Evolutionary conservation across 2,329 filamentous ascomycete species (phyloP), one percentile per base, ranked within the genome.

Genomic region (Cladosporium sp.): DNA sequence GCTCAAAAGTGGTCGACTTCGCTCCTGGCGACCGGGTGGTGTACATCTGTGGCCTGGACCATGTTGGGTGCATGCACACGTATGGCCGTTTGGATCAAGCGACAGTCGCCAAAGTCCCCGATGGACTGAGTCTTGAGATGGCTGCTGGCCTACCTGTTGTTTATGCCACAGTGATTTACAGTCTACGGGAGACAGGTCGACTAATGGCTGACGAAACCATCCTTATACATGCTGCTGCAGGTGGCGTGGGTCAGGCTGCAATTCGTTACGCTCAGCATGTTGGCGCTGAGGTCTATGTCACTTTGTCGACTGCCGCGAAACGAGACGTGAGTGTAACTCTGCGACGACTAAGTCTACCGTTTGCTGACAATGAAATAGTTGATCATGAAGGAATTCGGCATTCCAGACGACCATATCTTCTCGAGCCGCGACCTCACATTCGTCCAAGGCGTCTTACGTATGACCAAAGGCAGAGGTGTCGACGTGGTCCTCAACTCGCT

Each of bases 131-230:
- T 5, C 67, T 66, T 45, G 60, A 60, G 40, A 52, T 65, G 12
- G 65, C 61, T n/a, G 52, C 52, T 2, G 30, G 22, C 5, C 11
- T 55, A 17, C 39, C 52, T 28, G 38, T 55, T 3, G 60, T 64
- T 7, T 69, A 60, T 47, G 49, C 38, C 15, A 70, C 69, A 2
- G 67, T 63, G 3, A 60, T 62, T 17, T 58, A 72, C 60, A 63
- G 65, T 49, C 58, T 76, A 22, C 59, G 66, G 22, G 64, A 72
- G 5, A 58, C 67, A 17, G 65, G 51, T 30, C 62, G 65, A 22
- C 60, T 77, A 11, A 37, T 50, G 2, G 64, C 67, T 20, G 73
- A 70, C 14, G 71, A 77, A 50, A 68, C 59, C 12, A 63, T 75
- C 15, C 64, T 75, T 15, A 71, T 75, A 20, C 70, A 73, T 51